phyloP scores from a whole-genome alignment of 768 basidiomycete species.

The Amanita rimosa region DNA sequence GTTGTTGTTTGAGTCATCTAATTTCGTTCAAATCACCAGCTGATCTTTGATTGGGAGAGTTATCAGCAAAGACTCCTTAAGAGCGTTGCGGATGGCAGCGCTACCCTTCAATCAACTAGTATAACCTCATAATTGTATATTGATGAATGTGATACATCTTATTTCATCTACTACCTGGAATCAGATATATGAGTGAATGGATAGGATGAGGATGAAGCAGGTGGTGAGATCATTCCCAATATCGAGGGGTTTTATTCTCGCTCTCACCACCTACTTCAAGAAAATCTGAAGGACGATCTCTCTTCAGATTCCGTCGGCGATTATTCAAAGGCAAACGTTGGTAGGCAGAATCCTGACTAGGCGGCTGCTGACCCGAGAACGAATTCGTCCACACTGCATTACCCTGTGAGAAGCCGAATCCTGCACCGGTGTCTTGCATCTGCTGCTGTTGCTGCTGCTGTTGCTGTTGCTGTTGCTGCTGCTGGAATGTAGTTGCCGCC shows the following conservation, averaged over 20 bases:
- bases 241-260: slow-evolving; percentile 57
- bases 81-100: slow-evolving; percentile 13
- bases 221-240: slow-evolving; percentile 51
- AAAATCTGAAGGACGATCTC: slow-evolving; percentile 79
- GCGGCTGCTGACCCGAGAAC: slow-evolving; percentile 35
- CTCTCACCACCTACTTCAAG: slow-evolving; percentile 57
- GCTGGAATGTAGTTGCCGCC: slow-evolving; percentile 42
- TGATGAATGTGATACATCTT: not conserved
- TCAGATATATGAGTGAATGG: not conserved
- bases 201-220: not conserved
- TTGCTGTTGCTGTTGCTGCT: slow-evolving; percentile 36
- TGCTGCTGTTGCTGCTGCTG: slow-evolving; percentile 15
- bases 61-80: slow-evolving; percentile 62
- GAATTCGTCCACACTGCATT: slow-evolving; percentile 4
- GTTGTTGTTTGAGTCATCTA: not conserved
- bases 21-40: slow-evolving; percentile 23
- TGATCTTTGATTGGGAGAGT: slow-evolving; percentile 71
- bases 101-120: slow-evolving; percentile 7
- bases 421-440: slow-evolving; percentile 25
- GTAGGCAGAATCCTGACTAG: slow-evolving; percentile 74
- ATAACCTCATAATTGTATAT: not conserved
- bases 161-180: not conserved
- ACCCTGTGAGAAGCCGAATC: slow-evolving; percentile 29
- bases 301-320: slow-evolving; percentile 63
- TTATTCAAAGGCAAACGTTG: slow-evolving; percentile 78